Base-by-base conservation (phyloP, 352 stramenopile genomes). In the Phytophthora melonis region DNA sequence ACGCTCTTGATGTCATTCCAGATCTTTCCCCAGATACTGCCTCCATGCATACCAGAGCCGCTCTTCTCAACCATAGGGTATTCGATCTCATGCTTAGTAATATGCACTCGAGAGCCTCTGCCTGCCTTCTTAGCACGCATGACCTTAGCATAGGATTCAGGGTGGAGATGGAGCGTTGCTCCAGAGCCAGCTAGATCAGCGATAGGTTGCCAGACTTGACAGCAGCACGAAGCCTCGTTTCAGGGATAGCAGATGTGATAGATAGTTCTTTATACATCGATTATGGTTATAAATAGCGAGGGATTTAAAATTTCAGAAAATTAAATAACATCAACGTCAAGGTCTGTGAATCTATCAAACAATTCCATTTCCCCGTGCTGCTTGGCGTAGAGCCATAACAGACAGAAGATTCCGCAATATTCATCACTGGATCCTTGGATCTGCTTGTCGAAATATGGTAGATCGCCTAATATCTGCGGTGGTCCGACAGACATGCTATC, bases 361-460 rank as follows among this genome's bases (percentile, higher is more conserved):
- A 75, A 3, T n/a, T 75, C 9, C 0, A 49, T 32, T 30, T 55
- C 19, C 25, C 62, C 62, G n/a, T 70, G 27, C 19, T 75, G 68
- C 14, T 70, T 75, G 0, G 50, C 52, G 41, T 75, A 70, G 25
- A 75, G 9, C 30, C 30, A 75, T 4, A 75, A n/a, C n/a, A n/a
- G n/a, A n/a, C n/a, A n/a, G n/a, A n/a, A n/a, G n/a, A n/a, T n/a
- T n/a, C n/a, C n/a, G 30, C 61, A 70, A 43, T 59, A 75, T 2
- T 56, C 41, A 19, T 23, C 27, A 1, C 41, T 21, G 9, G 54
- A 21, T 0, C 25, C 23, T 54, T 75, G 68, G 16, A 53, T 58
- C 18, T 75, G 68, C 7, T 55, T 55, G 10, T 32, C 10, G 13
- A 30, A 53, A 25, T 21, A 63, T 16, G 25, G 60, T 49, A 54